phyloP scores from a whole-genome alignment of 805 yeast species.

The Metschnikowia shivogae region DNA sequence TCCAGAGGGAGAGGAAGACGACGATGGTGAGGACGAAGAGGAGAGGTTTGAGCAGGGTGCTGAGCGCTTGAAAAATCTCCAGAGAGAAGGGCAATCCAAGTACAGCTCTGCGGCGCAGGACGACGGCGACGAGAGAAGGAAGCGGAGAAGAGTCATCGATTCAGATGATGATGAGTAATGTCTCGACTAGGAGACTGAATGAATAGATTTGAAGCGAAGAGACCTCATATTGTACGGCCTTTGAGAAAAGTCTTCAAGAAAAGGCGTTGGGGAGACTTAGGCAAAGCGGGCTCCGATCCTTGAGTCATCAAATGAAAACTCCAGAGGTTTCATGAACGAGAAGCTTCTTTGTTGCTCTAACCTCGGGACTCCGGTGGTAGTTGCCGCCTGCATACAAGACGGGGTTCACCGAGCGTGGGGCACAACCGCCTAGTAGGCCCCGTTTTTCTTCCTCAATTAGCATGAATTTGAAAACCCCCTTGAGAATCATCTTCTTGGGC shows the following conservation, averaged over 20 bases:
- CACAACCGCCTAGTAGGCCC: not conserved
- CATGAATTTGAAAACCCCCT: constrained; percentile 9
- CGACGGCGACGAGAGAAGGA: constrained; percentile 32
- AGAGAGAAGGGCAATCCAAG: constrained; percentile 52
- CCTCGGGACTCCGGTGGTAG: no score
- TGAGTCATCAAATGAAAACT: no score
- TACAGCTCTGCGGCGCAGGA: constrained; percentile 34
- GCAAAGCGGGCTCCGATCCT: no score
- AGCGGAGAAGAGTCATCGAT: constrained; percentile 46
- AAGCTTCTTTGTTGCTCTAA: no score
- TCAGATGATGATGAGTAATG: constrained; percentile 48
- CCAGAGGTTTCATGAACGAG: no score
- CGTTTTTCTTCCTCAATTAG: not conserved
- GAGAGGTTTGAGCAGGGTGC: constrained; percentile 53
- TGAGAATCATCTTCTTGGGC: constrained; percentile 68
- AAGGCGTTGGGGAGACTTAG: no score
- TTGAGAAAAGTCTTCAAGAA: no score
- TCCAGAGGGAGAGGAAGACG: constrained; percentile 37
- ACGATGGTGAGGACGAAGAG: constrained; percentile 45
- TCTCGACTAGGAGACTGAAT: not conserved
- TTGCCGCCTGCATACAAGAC: no score
- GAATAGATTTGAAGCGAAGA: no score
- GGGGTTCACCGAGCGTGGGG: not conserved
- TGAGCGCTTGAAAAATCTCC: constrained; percentile 52
- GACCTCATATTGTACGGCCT: no score